Base-by-base conservation (phyloP, 108 stramenopile species). In the Epithemia pelagica region DNA sequence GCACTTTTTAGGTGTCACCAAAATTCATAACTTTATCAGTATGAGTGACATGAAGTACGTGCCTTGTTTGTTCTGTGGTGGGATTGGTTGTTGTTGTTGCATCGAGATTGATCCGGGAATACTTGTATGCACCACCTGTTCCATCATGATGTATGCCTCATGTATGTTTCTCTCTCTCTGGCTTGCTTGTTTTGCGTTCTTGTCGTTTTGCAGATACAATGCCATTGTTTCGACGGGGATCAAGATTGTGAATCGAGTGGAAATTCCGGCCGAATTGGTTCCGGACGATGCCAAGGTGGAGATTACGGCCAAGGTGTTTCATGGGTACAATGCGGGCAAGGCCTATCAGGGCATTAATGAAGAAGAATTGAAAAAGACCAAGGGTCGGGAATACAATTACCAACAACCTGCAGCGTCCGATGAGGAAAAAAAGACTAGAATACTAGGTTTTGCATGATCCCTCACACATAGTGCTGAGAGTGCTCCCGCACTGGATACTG, bases 21-120 rank as follows among this genome's bases (percentile, higher is more conserved):
- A 95, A 78, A 96, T 96, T 71, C 89, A 96, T 68, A 92, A 95
- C 70, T 99, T 99, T 74, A 97, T 99, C 61, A 90, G 87, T 73
- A 99, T 99, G 98, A 82, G 79, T 63, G 97, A 99, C 77, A 99
- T 99, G 98, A 99, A 99, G 80, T 97, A 99, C 87, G 37, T 46
- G 37, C 15, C 10, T 46, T n/a, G n/a, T n/a, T n/a, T n/a, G n/a
- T n/a, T n/a, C n/a, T n/a, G n/a, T n/a, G n/a, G n/a, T n/a, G n/a
- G n/a, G n/a, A n/a, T n/a, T n/a, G n/a, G n/a, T n/a, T n/a, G n/a
- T n/a, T n/a, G n/a, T n/a, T n/a, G n/a, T n/a, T n/a, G n/a, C n/a
- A n/a, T n/a, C n/a, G 15, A 46, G 37, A 46, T 46, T 15, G 37
- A 46, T 46, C 10, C 37, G 37, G 10, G 37, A 46, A 46, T 46